Base-by-base conservation (phyloP, 352 stramenopile species). In the Pythium apleroticum region DNA sequence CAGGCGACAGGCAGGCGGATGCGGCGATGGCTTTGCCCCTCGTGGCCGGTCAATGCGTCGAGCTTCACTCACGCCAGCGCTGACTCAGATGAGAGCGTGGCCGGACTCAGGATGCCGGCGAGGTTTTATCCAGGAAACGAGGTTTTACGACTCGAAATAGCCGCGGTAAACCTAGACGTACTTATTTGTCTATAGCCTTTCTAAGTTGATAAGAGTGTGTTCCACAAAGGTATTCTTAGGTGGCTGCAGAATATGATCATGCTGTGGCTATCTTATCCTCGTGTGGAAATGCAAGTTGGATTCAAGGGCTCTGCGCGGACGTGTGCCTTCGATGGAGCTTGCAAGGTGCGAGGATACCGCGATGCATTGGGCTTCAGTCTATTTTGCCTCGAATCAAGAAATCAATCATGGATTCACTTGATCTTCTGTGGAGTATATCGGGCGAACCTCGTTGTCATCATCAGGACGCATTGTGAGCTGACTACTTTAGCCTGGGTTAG, bases 31-130 rank as follows among this genome's bases (percentile, higher is more conserved):
- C 43, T 25, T 30, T 25, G 43, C 43, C n/a, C 43, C 19, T 17
- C 15, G 35, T 50, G 43, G 43, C 43, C 43, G 43, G 43, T 28
- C 43, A 50, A 50, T 63, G 54, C 41, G 45, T 49, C n/a, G 54
- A 60, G 35, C 54, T 60, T 60, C 54, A 60, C 54, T 60, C 54
- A 60, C 54, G 31, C 50, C 30, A 58, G 24, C 5, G 8, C n/a
- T 58, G 52, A 58, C 52, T 58, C 52, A 58, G n/a, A 35, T 43
- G 28, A 4, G 11, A 57, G 28, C 30, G 50, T 27, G 28, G 33
- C 15, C 15, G 6, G 28, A 57, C 50, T 39, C 30, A 46, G 31
- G 33, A 48, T 15, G n/a, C 43, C 43, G n/a, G 5, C n/a, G 43
- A 50, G 43, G 43, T 50, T 50, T 50, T 50, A 41, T 41, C 14